Conservation (phyloP, 495 filamentous ascomycete genomes). For the Hamigera avellanea region DNA sequence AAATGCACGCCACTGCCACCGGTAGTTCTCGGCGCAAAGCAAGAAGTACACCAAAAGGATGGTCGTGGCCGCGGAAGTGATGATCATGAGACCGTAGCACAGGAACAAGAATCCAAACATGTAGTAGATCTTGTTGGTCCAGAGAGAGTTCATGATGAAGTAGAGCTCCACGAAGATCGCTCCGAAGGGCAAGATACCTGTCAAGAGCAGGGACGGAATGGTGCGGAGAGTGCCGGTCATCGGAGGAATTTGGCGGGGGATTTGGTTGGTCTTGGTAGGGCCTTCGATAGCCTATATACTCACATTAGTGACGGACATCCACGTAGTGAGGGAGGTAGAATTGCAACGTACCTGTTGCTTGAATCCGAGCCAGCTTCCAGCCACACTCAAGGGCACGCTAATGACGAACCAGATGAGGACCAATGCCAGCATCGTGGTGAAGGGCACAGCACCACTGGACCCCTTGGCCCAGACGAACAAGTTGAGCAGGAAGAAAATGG, state of each 20-base stretch:
- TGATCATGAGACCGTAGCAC: constrained; percentile 95
- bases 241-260: constrained; percentile 89
- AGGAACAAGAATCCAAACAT: constrained; percentile 99
- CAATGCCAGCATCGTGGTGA: constrained; percentile 91
- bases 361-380: constrained; percentile 91
- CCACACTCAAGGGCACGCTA: constrained; percentile 79
- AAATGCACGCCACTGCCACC: constrained; percentile 97
- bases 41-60: constrained; percentile 90
- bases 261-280: constrained; percentile 93
- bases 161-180: constrained; percentile 97
- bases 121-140: constrained; percentile 97
- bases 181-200: constrained; percentile 84
- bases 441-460: constrained; percentile 88
- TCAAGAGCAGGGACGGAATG: constrained; percentile 76
- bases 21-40: constrained; percentile 92
- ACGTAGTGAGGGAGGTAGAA: neutral
- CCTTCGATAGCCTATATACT: constrained; percentile 43
- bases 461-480: constrained; percentile 88
- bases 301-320: neutral
- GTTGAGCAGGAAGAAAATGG: constrained; percentile 85
- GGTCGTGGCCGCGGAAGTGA: constrained; percentile 85
- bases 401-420: constrained; percentile 94
- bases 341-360: constrained; percentile 36
- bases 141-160: constrained; percentile 96
- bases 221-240: constrained; percentile 69